Evolutionary conservation across 768 basidiomycete species (phyloP), one percentile per base, ranked within the genome.

Genomic region (Ramaria sp.): DNA sequence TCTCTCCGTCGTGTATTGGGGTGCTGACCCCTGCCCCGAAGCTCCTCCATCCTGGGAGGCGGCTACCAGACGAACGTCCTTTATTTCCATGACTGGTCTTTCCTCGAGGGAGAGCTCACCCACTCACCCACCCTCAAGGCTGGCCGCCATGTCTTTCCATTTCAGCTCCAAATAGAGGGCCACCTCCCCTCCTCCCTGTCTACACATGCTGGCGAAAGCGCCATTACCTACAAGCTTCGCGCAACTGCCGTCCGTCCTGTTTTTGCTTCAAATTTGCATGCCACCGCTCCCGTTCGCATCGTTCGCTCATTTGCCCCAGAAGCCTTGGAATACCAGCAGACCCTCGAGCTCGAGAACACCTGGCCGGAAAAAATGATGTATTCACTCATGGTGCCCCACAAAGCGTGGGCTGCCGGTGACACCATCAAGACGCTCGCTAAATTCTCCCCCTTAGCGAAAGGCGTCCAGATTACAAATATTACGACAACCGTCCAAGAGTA

Each of bases 361-460:
- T 98, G 95, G 95, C 93, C 95, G 0, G 86, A 85, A 20, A 98
- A 97, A 71, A 72, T 96, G 69, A 95, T 94, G 93, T 97, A 95
- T 67, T 83, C 86, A 5, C 79, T 91, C 63, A 87, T 92, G 71
- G 69, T 98, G 30, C 94, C 94, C 0, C 92, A 95, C 75, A 95
- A 94, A 64, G 95, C 94, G 0, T 97, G 88, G 82, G 89, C 92
- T 0, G 87, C 84, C 0, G 94, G 93, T 5, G 93, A 97, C 67
- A 77, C 75, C 9, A 70, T 96, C 54, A 84, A 85, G 0, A 84
- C 89, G 0, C 70, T 85, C 12, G 77, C 91, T 67, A 96, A 95
- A 65, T 88, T 96, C 65, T 81, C 82, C 32, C 93, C 95, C 0
- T 70, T 96, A 20, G 71, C 75, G 37, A 97, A 98, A 67, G 95